These are phyloP conservation scores for Aspergillus hancockii DNA, from an alignment of 495 filamentous ascomycete genomes.

Conservation along the genomic window DNA sequence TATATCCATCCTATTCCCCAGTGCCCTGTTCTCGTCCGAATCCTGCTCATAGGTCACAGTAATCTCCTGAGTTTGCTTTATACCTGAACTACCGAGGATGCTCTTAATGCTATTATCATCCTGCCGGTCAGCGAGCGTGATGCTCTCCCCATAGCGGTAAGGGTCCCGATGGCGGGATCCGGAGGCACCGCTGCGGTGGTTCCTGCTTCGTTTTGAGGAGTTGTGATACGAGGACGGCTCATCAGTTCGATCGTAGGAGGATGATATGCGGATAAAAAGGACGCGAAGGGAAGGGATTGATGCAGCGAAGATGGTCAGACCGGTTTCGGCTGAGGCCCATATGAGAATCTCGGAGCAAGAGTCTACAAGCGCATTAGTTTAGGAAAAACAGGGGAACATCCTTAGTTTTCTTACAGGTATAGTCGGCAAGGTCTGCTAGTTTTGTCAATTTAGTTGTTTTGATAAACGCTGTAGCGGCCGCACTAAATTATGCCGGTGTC, in stretches of 20 bases:
- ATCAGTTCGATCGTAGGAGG: slow-evolving; percentile 13
- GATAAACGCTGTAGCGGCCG: slow-evolving; percentile 25
- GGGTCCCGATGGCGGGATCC: neutral
- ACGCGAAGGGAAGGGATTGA: slow-evolving; percentile 26
- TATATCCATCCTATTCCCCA: too few species aligned
- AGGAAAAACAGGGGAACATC: neutral
- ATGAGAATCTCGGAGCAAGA: slow-evolving; percentile 18
- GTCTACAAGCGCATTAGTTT: neutral
- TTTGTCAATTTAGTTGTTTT: slow-evolving; percentile 25
- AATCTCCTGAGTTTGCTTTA: neutral
- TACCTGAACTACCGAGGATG: neutral
- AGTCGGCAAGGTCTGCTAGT: slow-evolving; percentile 22
- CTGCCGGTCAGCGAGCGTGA: neutral
- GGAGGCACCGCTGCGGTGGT: neutral
- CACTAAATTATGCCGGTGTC: slow-evolving; percentile 9
- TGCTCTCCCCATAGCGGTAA: neutral
- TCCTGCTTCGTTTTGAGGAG: neutral
- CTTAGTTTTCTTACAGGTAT: slow-evolving; percentile 23
- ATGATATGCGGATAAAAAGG: slow-evolving; percentile 19
- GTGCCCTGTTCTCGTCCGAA: neutral
- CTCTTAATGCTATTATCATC: neutral
- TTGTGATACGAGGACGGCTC: slow-evolving; percentile 1
- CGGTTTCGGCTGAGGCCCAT: slow-evolving; percentile 29
- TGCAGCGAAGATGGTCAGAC: slow-evolving; percentile 26
- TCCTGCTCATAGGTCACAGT: neutral